Conservation (phyloP, 352 stramenopile species). For the Globisporangium cystogenes region DNA sequence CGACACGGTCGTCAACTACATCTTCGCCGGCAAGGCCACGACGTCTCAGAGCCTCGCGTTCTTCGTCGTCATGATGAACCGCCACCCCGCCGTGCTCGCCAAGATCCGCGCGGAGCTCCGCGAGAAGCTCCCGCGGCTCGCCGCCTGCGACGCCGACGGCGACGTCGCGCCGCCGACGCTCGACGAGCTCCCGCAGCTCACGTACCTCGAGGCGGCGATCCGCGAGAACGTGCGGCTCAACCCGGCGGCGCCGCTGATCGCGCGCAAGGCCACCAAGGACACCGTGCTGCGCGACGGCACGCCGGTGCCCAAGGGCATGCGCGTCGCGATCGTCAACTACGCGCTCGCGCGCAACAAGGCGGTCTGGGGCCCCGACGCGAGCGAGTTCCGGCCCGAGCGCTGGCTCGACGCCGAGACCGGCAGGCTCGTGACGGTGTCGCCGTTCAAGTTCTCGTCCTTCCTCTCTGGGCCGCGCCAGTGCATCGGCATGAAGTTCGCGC, state of each 20-base stretch:
- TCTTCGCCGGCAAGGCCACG: slow-evolving; percentile 71
- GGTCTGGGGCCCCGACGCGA: slow-evolving; percentile 53
- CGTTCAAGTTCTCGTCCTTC: slow-evolving; percentile 46
- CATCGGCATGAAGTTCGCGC: slow-evolving; percentile 47
- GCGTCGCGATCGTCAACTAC: slow-evolving; percentile 43
- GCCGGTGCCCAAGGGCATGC: slow-evolving; percentile 31
- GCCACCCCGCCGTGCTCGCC: slow-evolving; percentile 39
- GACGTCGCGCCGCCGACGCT: slow-evolving; percentile 19
- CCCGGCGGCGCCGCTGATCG: slow-evolving; percentile 27
- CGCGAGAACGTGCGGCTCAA: slow-evolving; percentile 64
- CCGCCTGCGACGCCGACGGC: slow-evolving; percentile 7
- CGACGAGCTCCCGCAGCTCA: slow-evolving; percentile 37
- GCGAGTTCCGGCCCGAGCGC: slow-evolving; percentile 50
- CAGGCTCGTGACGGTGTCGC: slow-evolving; percentile 11
- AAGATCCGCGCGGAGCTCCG: slow-evolving; percentile 41
- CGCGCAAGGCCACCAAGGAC: slow-evolving; percentile 26
- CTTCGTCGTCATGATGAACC: slow-evolving; percentile 76
- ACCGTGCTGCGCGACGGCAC: slow-evolving; percentile 54
- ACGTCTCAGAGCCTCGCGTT: slow-evolving; percentile 62
- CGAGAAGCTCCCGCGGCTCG: slow-evolving; percentile 27
- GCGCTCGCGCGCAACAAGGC: slow-evolving; percentile 25
- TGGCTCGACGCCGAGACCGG: slow-evolving; percentile 43
- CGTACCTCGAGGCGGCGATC: slow-evolving; percentile 59
- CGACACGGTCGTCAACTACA: slow-evolving; percentile 77
- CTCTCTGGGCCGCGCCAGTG: slow-evolving; percentile 45